Evolutionary conservation across 1,284 basidiomycete species (phyloP).

Genomic region (Phellinidium pouzarii): DNA sequence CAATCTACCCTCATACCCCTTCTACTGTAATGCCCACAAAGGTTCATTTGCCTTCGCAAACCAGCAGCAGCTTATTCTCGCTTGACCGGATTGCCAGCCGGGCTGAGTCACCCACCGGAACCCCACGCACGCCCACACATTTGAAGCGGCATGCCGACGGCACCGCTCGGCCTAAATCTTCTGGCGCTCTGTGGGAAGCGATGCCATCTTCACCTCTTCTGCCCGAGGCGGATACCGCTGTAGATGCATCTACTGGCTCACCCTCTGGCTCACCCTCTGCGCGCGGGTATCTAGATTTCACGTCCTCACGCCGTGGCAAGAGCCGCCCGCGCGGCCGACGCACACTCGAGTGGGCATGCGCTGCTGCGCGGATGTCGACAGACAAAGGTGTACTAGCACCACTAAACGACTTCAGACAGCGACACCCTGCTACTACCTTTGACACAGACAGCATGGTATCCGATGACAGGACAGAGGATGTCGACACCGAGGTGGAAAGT

Average conservation of each 20-base stretch:
- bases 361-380: conserved; percentile 13
- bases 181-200: conserved; percentile 12
- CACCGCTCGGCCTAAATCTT: background rate
- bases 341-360: conserved; percentile 18
- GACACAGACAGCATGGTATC: background rate
- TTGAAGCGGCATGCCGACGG: background rate
- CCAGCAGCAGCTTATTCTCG: conserved; percentile 8
- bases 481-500: conserved; percentile 16
- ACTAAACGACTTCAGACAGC: background rate
- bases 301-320: conserved; percentile 5
- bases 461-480: conserved; percentile 12
- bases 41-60: background rate
- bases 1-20: background rate
- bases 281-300: conserved; percentile 15
- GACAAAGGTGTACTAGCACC: background rate
- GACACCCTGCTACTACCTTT: background rate
- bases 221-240: background rate
- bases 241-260: background rate
- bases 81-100: conserved; percentile 16
- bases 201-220: conserved; percentile 18
- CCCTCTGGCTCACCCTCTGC: conserved; percentile 13
- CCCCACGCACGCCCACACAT: conserved; percentile 10
- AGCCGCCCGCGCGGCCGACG: conserved; percentile 2
- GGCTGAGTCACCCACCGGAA: background rate
- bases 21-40: background rate